Conservation (phyloP, 192 early-diverging fungal genomes). For the Dispira simplex region DNA sequence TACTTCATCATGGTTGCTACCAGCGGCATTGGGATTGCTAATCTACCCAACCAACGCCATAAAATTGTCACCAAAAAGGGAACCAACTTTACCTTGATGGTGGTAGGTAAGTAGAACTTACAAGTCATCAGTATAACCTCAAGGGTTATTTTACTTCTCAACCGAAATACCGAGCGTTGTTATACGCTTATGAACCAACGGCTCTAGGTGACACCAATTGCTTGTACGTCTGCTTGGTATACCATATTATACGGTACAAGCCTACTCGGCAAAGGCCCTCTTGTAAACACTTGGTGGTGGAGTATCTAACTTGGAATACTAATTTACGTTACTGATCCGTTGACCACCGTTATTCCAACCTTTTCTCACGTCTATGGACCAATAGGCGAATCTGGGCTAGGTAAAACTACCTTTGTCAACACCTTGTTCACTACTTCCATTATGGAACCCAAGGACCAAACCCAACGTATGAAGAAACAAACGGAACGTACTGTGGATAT, state of each 20-base stretch:
- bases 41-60: slow-evolving; percentile 97
- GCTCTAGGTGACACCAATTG: no score
- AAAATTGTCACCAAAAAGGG: slow-evolving; percentile 96
- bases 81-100: slow-evolving; percentile 92
- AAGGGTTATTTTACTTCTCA: neutral
- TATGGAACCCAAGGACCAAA: slow-evolving; percentile 73
- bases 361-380: neutral
- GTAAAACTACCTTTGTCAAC: slow-evolving; percentile 99
- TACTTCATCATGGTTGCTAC: slow-evolving; percentile 26
- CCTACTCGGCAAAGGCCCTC: no score
- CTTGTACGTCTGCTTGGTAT: no score
- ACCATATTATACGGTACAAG: no score
- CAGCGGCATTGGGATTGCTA: slow-evolving; percentile 88
- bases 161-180: no score
- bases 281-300: no score
- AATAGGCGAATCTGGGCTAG: slow-evolving; percentile 90
- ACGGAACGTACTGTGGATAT: slow-evolving; percentile 93
- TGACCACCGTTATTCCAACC: no score
- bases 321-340: no score
- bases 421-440: slow-evolving; percentile 92
- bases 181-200: no score
- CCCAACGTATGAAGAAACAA: slow-evolving; percentile 80
- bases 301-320: no score
- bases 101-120: slow-evolving; percentile 46
- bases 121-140: no score